Percentiles rank a stretch among this genome's conserved stretches.
These are phyloP conservation scores for Marasmius oreades DNA, from an alignment of 1,284 basidiomycete genomes.

Conservation along the genomic window DNA sequence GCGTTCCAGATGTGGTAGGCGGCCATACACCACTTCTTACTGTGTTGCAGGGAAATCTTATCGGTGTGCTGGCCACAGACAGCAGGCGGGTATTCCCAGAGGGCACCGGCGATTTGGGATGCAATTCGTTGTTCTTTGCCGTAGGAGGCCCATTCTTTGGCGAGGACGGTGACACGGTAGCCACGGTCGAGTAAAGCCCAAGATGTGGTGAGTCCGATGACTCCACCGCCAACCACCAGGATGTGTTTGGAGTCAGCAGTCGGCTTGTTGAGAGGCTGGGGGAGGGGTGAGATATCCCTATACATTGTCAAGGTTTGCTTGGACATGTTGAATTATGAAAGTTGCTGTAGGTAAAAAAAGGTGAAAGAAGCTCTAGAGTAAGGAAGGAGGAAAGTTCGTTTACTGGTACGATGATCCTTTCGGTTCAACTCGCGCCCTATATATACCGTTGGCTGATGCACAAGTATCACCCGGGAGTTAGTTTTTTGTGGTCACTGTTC, in stretches of 20 bases:
- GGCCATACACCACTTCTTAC: slow-evolving; percentile 30
- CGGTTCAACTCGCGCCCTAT: too few species aligned
- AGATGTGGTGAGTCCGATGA: slow-evolving; percentile 19
- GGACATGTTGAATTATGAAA: too few species aligned
- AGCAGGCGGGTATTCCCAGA: slow-evolving; percentile 34
- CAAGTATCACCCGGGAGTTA: too few species aligned
- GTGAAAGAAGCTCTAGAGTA: too few species aligned
- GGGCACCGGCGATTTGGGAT: slow-evolving; percentile 29
- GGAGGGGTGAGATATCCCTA: too few species aligned
- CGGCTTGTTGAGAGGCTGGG: too few species aligned
- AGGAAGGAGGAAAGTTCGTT: too few species aligned
- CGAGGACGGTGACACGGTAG: slow-evolving; percentile 28
- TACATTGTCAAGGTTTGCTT: too few species aligned
- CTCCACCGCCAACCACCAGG: slow-evolving; percentile 12
- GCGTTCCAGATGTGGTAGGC: slow-evolving; percentile 26
- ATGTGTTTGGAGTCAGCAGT: slow-evolving; percentile 4
- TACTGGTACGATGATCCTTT: too few species aligned
- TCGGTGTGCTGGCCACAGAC: slow-evolving; percentile 33
- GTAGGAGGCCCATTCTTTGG: slow-evolving; percentile 20
- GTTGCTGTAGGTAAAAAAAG: too few species aligned
- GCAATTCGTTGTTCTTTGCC: slow-evolving; percentile 20
- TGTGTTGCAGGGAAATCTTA: slow-evolving; percentile 26
- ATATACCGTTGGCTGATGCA: too few species aligned
- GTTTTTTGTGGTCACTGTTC: too few species aligned
- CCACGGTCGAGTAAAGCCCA: slow-evolving; percentile 29